Conservation (phyloP, 768 basidiomycete genomes). For the Tephrocybe sp. region DNA sequence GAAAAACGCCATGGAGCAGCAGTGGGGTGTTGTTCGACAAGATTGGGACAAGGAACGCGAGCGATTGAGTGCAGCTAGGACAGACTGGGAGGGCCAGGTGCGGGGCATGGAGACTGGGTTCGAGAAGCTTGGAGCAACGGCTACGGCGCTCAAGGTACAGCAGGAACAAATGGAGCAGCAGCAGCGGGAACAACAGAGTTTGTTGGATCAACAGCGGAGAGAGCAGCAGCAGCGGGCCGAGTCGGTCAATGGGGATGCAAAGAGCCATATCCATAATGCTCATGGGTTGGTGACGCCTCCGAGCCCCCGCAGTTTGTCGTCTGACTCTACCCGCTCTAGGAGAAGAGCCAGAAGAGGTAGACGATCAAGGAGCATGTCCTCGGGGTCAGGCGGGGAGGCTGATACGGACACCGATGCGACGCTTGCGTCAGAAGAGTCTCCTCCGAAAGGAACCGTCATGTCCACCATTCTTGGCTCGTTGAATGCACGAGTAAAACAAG, state of each 20-base stretch:
- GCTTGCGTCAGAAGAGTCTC: slow-evolving; percentile 32
- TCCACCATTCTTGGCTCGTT: slow-evolving; percentile 1
- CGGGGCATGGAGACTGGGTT: slow-evolving; percentile 51
- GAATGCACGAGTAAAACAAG: slow-evolving; percentile 10
- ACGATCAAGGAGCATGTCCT: slow-evolving; percentile 20
- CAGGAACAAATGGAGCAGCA: slow-evolving; percentile 19
- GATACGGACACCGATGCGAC: slow-evolving; percentile 21
- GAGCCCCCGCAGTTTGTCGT: slow-evolving; percentile 68
- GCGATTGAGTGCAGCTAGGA: slow-evolving; percentile 65
- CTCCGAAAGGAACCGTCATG: slow-evolving; percentile 14
- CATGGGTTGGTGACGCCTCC: slow-evolving; percentile 70
- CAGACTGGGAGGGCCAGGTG: slow-evolving; percentile 76
- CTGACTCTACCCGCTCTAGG: slow-evolving; percentile 55
- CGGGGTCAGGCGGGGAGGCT: slow-evolving; percentile 13
- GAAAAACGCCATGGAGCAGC: slow-evolving; percentile 76
- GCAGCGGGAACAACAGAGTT: slow-evolving; percentile 17
- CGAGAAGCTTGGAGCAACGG: slow-evolving; percentile 36
- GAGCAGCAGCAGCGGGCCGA: neutral
- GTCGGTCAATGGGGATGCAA: slow-evolving; percentile 34
- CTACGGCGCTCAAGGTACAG: slow-evolving; percentile 10
- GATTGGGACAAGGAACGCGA: slow-evolving; percentile 84
- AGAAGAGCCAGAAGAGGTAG: slow-evolving; percentile 31
- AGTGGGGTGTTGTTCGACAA: slow-evolving; percentile 74
- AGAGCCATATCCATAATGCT: slow-evolving; percentile 20
- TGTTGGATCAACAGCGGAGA: slow-evolving; percentile 3